Evolutionary conservation across 2,329 filamentous ascomycete species (phyloP).

Genomic region (Dactylellina leptospora): DNA sequence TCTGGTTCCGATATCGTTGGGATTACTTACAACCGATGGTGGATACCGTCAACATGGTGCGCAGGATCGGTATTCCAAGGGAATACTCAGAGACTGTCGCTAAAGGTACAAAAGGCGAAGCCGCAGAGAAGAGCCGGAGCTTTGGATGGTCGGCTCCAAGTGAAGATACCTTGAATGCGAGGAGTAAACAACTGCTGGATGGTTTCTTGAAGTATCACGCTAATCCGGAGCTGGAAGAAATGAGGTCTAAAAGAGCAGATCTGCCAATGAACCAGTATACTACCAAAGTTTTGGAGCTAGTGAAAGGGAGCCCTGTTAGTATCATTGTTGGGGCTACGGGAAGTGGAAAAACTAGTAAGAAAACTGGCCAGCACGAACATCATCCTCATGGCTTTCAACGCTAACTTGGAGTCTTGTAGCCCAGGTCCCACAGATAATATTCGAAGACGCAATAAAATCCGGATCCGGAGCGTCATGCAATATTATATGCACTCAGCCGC

Average conservation of each 20-base stretch:
- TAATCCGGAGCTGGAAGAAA: constrained; percentile 55
- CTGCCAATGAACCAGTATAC: constrained; percentile 62
- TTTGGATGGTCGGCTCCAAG: constrained; percentile 52
- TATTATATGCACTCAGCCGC: constrained; percentile 65
- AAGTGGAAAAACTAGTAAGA: constrained; percentile 63
- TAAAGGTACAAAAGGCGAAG: not conserved
- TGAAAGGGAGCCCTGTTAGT: constrained; percentile 61
- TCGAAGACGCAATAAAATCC: constrained; percentile 63
- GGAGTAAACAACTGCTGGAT: constrained; percentile 53
- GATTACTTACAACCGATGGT: constrained; percentile 60
- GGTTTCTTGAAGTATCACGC: constrained; percentile 54
- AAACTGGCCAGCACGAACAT: constrained; percentile 58
- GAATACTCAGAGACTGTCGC: constrained; percentile 37
- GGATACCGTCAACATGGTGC: constrained; percentile 59
- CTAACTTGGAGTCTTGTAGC: constrained; percentile 57
- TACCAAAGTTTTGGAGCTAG: constrained; percentile 60
- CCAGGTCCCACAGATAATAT: constrained; percentile 66
- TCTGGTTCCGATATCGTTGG: constrained; percentile 58
- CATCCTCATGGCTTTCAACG: not conserved
- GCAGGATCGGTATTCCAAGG: constrained; percentile 59
- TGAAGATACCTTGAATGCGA: constrained; percentile 26
- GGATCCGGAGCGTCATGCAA: constrained; percentile 63
- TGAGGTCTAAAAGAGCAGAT: constrained; percentile 58
- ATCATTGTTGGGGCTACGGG: constrained; percentile 64
- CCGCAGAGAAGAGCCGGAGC: constrained; percentile 6